Evolutionary conservation across 192 early-diverging fungal genomes (phyloP).

Genomic region (Podila epigama): DNA sequence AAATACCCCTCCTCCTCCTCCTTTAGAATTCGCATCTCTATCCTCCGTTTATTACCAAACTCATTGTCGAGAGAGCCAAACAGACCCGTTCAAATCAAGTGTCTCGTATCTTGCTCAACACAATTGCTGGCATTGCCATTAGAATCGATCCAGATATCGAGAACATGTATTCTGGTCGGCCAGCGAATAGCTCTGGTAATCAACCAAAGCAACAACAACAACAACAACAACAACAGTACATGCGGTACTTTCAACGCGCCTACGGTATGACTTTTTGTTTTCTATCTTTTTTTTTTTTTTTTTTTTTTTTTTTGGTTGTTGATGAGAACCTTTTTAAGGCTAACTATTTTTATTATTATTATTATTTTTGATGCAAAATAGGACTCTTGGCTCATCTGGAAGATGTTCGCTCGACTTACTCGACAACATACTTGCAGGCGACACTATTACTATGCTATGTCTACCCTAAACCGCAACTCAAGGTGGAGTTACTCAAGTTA

Average conservation of each 20-base stretch:
- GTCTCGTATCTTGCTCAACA: slow-evolving; percentile 37
- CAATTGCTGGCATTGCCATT: slow-evolving; percentile 32
- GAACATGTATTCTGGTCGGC: not conserved
- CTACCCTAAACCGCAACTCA: slow-evolving; percentile 36
- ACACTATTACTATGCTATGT: slow-evolving; percentile 36
- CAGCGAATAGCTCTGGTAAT: not conserved
- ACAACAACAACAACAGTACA: slow-evolving; percentile 14
- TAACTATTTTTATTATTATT: not conserved
- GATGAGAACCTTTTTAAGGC: not conserved
- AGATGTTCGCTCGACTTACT: slow-evolving; percentile 36
- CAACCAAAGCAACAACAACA: not conserved
- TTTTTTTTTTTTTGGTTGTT: not conserved
- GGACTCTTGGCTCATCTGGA: slow-evolving; percentile 34
- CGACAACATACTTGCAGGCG: slow-evolving; percentile 26
- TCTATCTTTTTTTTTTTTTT: not conserved
- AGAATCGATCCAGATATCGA: slow-evolving; percentile 43
- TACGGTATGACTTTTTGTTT: slow-evolving; percentile 12
- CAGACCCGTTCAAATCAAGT: slow-evolving; percentile 28
- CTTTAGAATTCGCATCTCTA: slow-evolving; percentile 36
- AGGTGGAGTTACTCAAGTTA: slow-evolving; percentile 30
- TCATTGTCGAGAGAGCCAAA: slow-evolving; percentile 38
- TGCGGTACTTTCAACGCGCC: slow-evolving; percentile 46
- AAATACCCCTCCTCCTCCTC: not conserved
- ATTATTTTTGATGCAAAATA: not conserved
- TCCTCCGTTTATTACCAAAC: slow-evolving; percentile 34